Base-by-base conservation (phyloP, 306 rosid species). In the Cyclanthera cordifolia region DNA sequence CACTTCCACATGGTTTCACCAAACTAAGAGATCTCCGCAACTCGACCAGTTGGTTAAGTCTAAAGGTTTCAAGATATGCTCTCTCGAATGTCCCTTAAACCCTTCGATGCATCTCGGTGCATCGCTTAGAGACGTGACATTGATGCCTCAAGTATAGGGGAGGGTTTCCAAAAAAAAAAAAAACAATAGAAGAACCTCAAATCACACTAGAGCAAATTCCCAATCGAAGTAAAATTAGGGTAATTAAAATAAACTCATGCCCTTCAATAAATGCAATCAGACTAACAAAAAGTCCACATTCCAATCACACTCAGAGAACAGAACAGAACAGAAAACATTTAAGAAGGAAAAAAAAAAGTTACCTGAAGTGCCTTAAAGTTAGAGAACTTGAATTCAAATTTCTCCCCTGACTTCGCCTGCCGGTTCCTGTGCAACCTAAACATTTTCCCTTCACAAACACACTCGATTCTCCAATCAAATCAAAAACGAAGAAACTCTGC, bases 361-460 rank as follows among this genome's bases (percentile, higher is more conserved):
- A 82, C 86, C 83, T 82, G 83, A 41, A 73, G 56, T n/a, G 81
- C 79, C 52, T 73, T 79, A 49, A 82, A 66, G 55, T 72, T 58
- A 11, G 79, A 76, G 73, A 82, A 67, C 51, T 67, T 79, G 79
- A 82, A 82, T 48, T 82, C 86, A 27, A 74, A 13, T 50, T 57
- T 82, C 59, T 76, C 83, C 59, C 77, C 85, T 13, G 96, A 86
- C 78, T 86, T 89, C 15, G 79, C 34, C 7, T 73, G 61, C 79
- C 79, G 79, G 70, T 76, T 75, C 82, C 81, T 93, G 55, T 87
- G 93, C 60, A 93, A 23, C 84, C 89, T 82, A 69, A 93, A 87
- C 98, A 93, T 93, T 72, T 30, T 66, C 15, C 48, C 16, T 43
- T 60, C 72, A 51, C 27, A 70, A 19, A 1, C 25, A 17, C 34